A percentile compares a stretch with the other conserved stretches of the same genome.
Conservation (phyloP, 2,329 filamentous ascomycete genomes). For the Thermoascus crustaceus region DNA sequence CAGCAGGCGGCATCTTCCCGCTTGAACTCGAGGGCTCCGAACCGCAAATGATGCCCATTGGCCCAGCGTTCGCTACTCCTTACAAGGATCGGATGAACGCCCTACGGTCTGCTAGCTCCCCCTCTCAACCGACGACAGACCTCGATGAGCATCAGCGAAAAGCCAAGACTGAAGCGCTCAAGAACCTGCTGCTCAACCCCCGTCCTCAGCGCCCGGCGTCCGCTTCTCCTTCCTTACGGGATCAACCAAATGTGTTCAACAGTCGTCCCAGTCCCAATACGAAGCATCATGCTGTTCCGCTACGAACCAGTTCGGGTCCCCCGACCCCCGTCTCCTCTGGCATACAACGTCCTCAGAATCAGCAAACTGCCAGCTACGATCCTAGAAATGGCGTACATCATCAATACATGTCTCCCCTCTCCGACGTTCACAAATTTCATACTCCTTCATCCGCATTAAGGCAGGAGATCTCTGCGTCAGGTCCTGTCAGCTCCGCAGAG, state of each 20-base stretch:
- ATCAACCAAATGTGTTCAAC: conserved; percentile 13
- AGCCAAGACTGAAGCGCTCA: conserved; percentile 38
- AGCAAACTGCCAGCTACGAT: conserved; percentile 5
- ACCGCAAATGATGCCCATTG: conserved; percentile 47
- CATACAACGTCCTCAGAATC: conserved; percentile 11
- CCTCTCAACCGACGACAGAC: conserved; percentile 19
- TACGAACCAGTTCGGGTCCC: conserved; percentile 28
- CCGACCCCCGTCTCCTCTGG: conserved; percentile 16
- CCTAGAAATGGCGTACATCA: conserved; percentile 14
- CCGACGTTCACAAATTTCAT: conserved; percentile 16
- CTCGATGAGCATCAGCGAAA: conserved; percentile 33
- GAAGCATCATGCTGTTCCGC: conserved; percentile 23
- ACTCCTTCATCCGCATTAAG: conserved; percentile 24
- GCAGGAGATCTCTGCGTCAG: conserved; percentile 22
- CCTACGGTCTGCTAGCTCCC: conserved; percentile 29
- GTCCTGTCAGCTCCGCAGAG: conserved; percentile 8
- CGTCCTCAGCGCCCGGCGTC: conserved; percentile 28
- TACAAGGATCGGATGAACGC: conserved; percentile 41
- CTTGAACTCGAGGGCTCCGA: conserved; percentile 59
- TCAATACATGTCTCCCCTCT: conserved; percentile 16
- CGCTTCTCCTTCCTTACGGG: conserved; percentile 19
- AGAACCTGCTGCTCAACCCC: conserved; percentile 38
- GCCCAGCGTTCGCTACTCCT: conserved; percentile 58
- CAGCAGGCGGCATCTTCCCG: conserved; percentile 52
- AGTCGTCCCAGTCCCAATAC: conserved; percentile 15